phyloP scores from a whole-genome alignment of 441 rosid genomes.

The Pelargonium australe region DNA sequence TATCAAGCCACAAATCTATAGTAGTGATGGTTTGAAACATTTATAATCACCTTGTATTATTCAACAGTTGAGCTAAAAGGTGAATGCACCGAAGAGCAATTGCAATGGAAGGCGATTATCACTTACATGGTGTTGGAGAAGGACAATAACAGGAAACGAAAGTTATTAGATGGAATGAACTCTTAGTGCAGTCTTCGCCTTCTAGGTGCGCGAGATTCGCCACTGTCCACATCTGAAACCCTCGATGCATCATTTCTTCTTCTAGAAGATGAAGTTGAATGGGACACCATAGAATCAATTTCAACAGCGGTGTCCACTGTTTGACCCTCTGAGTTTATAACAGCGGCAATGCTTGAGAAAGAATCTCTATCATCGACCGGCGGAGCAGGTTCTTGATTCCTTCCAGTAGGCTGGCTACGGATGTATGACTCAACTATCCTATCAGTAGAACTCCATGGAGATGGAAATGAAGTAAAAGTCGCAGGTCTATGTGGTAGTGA shows the following conservation, averaged over 20 bases:
- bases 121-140: conserved; percentile 18
- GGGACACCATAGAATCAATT: conserved; percentile 75
- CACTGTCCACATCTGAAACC: conserved; percentile 71
- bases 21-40: conserved; percentile 13
- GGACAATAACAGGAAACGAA: conserved; percentile 6
- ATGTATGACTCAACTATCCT: too few species aligned
- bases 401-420: too few species aligned
- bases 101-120: conserved; percentile 24
- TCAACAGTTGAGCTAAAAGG: conserved; percentile 15
- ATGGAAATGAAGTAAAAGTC: conserved; percentile 31
- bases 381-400: conserved; percentile 70
- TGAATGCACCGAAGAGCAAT: conserved; percentile 18
- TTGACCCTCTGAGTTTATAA: conserved; percentile 71
- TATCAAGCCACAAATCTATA: too few species aligned
- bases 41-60: conserved; percentile 21
- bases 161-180: conserved; percentile 17
- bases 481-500: conserved; percentile 50
- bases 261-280: conserved; percentile 73
- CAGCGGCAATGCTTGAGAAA: conserved; percentile 83
- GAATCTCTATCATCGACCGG: conserved; percentile 86
- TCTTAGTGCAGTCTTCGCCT: conserved; percentile 62
- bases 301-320: conserved; percentile 67
- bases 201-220: conserved; percentile 78
- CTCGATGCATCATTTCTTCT: conserved; percentile 67
- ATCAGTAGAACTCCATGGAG: conserved; percentile 51